Evolutionary conservation across 305 asterid species (phyloP).

Genomic region (Vinca major): DNA sequence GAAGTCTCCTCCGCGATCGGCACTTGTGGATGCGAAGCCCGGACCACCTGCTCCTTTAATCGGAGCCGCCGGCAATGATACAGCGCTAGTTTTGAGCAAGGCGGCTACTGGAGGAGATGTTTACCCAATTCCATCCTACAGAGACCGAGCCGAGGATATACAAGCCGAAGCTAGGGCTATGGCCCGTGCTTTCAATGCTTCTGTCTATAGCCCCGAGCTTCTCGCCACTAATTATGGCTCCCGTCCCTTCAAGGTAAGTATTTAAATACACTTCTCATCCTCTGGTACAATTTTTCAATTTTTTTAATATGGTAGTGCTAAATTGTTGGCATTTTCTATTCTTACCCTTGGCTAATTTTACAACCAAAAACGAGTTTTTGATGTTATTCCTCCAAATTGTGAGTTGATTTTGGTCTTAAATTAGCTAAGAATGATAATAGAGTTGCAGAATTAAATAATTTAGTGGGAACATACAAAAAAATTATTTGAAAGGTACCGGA

Average conservation of each 20-base stretch:
- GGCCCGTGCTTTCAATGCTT: slow-evolving; percentile 76
- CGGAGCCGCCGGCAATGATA: slow-evolving; percentile 27
- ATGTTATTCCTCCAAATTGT: too few relatives aligned
- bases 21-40: slow-evolving; percentile 68
- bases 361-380: too few relatives aligned
- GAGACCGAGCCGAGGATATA: slow-evolving; percentile 87
- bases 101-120: slow-evolving; percentile 17
- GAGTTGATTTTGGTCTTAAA: too few relatives aligned
- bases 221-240: slow-evolving; percentile 52
- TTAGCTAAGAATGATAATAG: background rate
- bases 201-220: slow-evolving; percentile 59
- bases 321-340: too few relatives aligned
- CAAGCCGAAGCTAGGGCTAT: slow-evolving; percentile 89
- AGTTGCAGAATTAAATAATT: background rate
- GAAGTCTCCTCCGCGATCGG: slow-evolving; percentile 37
- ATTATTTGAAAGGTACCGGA: too few relatives aligned
- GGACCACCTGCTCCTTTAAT: slow-evolving; percentile 32
- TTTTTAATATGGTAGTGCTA: too few relatives aligned
- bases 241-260: slow-evolving; percentile 59
- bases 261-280: background rate
- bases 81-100: slow-evolving; percentile 24
- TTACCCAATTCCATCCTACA: slow-evolving; percentile 19
- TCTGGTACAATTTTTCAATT: too few relatives aligned
- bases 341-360: too few relatives aligned
- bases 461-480: too few relatives aligned